phyloP scores from a whole-genome alignment of 805 yeast species.

The Zygotorulaspora florentina region DNA sequence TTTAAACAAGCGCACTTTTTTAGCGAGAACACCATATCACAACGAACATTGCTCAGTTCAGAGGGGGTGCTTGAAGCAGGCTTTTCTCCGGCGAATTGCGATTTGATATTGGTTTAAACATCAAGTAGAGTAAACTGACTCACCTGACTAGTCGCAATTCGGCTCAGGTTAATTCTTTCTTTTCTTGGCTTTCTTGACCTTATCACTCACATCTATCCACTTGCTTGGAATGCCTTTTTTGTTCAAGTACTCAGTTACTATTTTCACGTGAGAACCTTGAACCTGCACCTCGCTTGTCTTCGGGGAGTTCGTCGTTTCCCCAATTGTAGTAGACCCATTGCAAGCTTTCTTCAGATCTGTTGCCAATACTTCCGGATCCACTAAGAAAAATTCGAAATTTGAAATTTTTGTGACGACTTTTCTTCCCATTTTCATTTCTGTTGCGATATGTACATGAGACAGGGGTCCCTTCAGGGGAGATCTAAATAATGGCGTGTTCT shows the following conservation, averaged over 20 bases:
- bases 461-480: conserved; percentile 56
- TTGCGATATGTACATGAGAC: conserved; percentile 61
- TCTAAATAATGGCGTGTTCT: conserved; percentile 40
- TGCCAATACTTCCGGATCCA: conserved; percentile 63
- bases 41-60: too few relatives aligned
- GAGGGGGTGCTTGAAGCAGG: too few relatives aligned
- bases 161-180: background rate
- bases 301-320: conserved; percentile 50
- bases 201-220: conserved; percentile 66
- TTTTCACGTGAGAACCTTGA: conserved; percentile 82
- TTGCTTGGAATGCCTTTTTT: conserved; percentile 58
- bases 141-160: too few relatives aligned
- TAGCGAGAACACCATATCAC: too few relatives aligned
- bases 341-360: conserved; percentile 70
- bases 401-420: conserved; percentile 71
- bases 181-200: conserved; percentile 52
- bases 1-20: too few relatives aligned
- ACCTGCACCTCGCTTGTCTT: conserved; percentile 66
- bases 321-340: conserved; percentile 82
- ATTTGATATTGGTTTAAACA: too few relatives aligned
- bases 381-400: conserved; percentile 62
- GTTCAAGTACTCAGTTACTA: conserved; percentile 54
- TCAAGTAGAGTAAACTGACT: background rate
- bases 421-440: conserved; percentile 77
- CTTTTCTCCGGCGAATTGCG: too few relatives aligned